Conservation (phyloP, 208 protist genomes). For the Trypanosoma rangeli region DNA sequence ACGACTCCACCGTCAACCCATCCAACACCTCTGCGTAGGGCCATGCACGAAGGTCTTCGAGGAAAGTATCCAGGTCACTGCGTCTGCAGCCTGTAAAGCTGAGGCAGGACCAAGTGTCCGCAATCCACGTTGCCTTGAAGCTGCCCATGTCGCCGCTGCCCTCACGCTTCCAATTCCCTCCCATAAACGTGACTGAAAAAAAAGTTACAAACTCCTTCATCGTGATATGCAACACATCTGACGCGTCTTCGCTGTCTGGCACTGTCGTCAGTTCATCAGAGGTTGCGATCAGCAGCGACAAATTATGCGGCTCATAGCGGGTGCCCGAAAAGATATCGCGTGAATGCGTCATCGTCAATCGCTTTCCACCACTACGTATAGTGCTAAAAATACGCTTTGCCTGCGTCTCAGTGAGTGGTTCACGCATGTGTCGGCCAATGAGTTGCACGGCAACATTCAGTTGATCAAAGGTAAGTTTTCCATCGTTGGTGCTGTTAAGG, state of each 20-base stretch:
- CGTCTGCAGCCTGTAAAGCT: background rate
- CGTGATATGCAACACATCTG: constrained; percentile 33
- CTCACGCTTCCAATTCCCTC: background rate
- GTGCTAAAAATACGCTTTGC: constrained; percentile 4
- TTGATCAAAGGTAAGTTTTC: constrained; percentile 51
- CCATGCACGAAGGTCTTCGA: background rate
- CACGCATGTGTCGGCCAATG: constrained; percentile 50
- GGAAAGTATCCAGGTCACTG: background rate
- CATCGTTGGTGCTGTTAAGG: constrained; percentile 50
- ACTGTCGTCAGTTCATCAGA: background rate
- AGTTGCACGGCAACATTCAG: constrained; percentile 51
- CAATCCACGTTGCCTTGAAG: background rate
- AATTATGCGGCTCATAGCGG: background rate
- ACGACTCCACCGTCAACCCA: constrained; percentile 1
- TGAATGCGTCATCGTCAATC: background rate
- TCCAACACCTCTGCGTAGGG: background rate
- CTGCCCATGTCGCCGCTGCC: background rate
- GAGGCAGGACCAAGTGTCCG: background rate
- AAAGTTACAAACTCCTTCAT: constrained; percentile 52
- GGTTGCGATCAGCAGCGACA: background rate
- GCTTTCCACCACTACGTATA: constrained; percentile 5
- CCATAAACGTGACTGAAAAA: constrained; percentile 32
- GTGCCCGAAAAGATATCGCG: background rate
- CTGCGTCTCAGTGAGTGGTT: constrained; percentile 45
- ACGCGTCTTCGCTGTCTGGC: constrained; percentile 4